Conservation (phyloP, 2,329 filamentous ascomycete species). For the Penicillium sp. region DNA sequence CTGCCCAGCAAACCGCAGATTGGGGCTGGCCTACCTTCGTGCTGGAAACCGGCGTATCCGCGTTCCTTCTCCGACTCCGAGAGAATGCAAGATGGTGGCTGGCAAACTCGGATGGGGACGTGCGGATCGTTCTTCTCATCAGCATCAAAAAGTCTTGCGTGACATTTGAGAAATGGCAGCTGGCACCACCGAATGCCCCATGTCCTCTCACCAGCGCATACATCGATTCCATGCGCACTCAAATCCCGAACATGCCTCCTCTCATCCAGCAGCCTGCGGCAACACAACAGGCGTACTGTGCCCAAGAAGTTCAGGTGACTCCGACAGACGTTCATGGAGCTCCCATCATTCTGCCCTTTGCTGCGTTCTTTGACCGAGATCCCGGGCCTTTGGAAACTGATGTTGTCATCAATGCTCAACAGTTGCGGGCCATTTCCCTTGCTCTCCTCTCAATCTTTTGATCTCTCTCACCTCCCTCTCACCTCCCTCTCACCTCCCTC, state of each 20-base stretch:
- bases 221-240: not conserved
- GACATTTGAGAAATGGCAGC: not conserved
- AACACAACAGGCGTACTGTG: not conserved
- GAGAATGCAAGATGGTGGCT: not conserved
- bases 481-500: too few species aligned
- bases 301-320: not conserved
- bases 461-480: too few species aligned
- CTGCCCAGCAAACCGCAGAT: not conserved
- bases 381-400: not conserved
- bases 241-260: not conserved
- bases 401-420: not conserved
- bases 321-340: not conserved
- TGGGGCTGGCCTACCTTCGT: not conserved
- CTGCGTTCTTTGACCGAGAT: not conserved
- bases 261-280: conserved; percentile 16
- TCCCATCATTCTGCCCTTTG: not conserved
- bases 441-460: not conserved
- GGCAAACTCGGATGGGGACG: not conserved
- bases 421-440: not conserved
- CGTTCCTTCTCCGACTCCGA: conserved; percentile 1
- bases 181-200: not conserved
- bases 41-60: not conserved
- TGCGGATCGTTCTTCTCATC: not conserved
- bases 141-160: not conserved
- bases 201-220: not conserved